Evolutionary conservation across 805 yeast species (phyloP).

Genomic region (Wickerhamiella dianesei): DNA sequence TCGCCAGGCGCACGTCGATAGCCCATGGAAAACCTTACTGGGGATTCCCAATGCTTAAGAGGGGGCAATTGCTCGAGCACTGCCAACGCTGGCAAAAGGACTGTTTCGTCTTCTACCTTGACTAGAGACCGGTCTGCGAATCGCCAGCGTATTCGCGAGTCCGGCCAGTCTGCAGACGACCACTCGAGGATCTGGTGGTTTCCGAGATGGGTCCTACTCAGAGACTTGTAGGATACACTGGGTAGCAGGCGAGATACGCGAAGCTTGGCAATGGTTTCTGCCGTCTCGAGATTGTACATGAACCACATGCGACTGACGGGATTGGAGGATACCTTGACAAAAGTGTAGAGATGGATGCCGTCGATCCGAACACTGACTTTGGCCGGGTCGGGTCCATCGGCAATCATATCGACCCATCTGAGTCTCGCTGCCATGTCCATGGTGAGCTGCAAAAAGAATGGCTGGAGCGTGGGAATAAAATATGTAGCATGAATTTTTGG

Average conservation of each 20-base stretch:
- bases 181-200: neutral
- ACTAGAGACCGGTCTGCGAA: neutral
- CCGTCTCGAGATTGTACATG: neutral
- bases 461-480: too few relatives aligned
- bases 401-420: neutral
- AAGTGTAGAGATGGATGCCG: neutral
- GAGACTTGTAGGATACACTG: neutral
- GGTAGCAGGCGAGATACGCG: conserved; percentile 1
- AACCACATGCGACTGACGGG: neutral
- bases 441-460: neutral
- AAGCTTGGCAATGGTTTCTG: neutral
- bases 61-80: neutral
- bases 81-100: conserved; percentile 1
- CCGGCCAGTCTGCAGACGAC: neutral
- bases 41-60: neutral
- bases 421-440: neutral
- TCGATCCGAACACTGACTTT: neutral
- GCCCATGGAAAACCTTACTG: neutral
- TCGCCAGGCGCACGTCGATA: neutral
- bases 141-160: neutral
- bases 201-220: neutral
- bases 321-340: neutral
- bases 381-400: neutral
- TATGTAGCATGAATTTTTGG: too few relatives aligned
- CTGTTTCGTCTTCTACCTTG: neutral